Percentiles rank a stretch among this genome's conserved stretches.
These are phyloP conservation scores for Yamadazyma nakazawae DNA, from an alignment of 805 yeast genomes.

Conservation along the genomic window DNA sequence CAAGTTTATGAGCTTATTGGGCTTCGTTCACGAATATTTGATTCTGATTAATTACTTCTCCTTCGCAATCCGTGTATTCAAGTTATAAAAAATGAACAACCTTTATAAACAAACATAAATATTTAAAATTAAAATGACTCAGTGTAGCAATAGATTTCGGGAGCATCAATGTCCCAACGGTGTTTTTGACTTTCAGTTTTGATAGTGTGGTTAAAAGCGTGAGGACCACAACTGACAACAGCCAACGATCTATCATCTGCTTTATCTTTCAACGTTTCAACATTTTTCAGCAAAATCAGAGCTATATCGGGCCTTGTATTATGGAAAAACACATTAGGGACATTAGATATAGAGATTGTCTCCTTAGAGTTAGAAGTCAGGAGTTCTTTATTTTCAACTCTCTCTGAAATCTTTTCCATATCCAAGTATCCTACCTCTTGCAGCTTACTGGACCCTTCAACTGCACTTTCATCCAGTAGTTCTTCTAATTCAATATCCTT, in stretches of 20 bases:
- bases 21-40: too few species aligned
- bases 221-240: constrained; percentile 41
- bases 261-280: constrained; percentile 13
- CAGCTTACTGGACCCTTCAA: not conserved
- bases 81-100: too few species aligned
- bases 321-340: constrained; percentile 4
- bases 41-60: too few species aligned
- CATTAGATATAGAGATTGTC: not conserved
- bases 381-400: not conserved
- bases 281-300: constrained; percentile 15
- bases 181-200: constrained; percentile 27
- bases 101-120: not conserved
- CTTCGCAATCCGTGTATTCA: too few species aligned
- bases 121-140: constrained; percentile 23
- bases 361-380: not conserved
- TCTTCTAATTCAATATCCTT: not conserved
- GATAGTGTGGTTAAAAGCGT: constrained; percentile 25
- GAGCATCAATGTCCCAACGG: constrained; percentile 25
- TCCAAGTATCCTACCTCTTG: not conserved
- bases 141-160: constrained; percentile 41
- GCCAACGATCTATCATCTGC: constrained; percentile 29
- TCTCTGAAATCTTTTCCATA: not conserved
- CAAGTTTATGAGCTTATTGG: too few species aligned
- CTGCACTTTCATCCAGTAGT: not conserved
- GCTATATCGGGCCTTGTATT: constrained; percentile 20